Evolutionary conservation across 2,329 filamentous ascomycete species (phyloP), one percentile per base, ranked within the genome.

Genomic region (Clarireedia homoeocarpa): DNA sequence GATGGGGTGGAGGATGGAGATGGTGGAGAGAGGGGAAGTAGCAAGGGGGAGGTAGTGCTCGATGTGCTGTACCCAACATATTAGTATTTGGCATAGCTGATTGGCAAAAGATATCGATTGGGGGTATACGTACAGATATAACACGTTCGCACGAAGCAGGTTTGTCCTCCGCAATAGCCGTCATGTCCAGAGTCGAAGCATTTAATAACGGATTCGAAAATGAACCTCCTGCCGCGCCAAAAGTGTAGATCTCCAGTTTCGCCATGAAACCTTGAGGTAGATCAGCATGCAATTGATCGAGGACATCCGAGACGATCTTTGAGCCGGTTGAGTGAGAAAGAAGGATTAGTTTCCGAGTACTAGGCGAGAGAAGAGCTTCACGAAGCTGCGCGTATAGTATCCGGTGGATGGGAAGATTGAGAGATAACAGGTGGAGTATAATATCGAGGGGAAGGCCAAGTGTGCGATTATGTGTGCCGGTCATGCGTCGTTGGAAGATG

Each of bases 381-480:
- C 86, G 84, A 61, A 90, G 71, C 20, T 79, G 48, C 12, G 71
- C 58, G 75, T 73, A 61, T 80, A 83, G 66, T 84, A 85, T 5
- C 76, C 71, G 4, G 80, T 77, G 12, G 85, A 77, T 65, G 89
- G 71, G 69, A 0, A 88, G 91, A 1, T 84, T 81, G 63, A 87
- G 89, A 67, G 91, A 86, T 58, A 91, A 73, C 14, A 91, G 73
- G 62, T 86, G 90, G 67, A 91, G 83, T 30, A 90, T 70, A 1
- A 91, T 74, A 64, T 92, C 88, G 59, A 89, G 88, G 14, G 90
- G 67, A 53, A 91, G 79, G 1, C 88, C 88, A 1, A 67, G 59
- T 12, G 86, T 91, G 57, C 77, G 78, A 66, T 91, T 91, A 64
- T 90, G 88, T n/a, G 91, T 81, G 26, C 87, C 88, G 1, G 81